phyloP scores from a whole-genome alignment of 2,329 filamentous ascomycete species.

The Lasiodiplodia theobromae region DNA sequence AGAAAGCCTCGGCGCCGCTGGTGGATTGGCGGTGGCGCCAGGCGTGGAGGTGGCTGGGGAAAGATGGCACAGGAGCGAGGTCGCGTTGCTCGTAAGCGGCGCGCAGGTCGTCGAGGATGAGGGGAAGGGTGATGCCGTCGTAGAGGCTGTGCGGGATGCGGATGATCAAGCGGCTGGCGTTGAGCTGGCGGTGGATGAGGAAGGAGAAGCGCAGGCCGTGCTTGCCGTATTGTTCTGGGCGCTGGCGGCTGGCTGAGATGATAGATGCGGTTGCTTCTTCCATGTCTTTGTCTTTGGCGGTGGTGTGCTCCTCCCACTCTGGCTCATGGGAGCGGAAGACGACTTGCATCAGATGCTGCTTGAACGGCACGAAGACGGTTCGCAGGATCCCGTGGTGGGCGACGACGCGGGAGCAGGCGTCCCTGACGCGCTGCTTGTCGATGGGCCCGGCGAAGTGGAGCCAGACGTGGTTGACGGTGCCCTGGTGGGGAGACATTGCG shows the following conservation, averaged over 20 bases:
- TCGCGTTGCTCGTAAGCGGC: conserved; percentile 56
- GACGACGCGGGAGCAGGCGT: conserved; percentile 64
- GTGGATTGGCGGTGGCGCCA: conserved; percentile 60
- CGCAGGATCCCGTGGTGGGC: conserved; percentile 68
- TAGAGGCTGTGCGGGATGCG: conserved; percentile 74
- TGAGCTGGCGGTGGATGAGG: conserved; percentile 51
- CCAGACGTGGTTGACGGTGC: conserved; percentile 69
- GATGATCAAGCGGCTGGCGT: conserved; percentile 58
- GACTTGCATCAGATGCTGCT: conserved; percentile 57
- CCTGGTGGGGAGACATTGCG: conserved; percentile 65
- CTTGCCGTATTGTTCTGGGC: conserved; percentile 64
- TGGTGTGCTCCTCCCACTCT: conserved; percentile 51
- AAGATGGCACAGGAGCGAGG: conserved; percentile 44
- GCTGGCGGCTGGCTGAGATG: conserved; percentile 63
- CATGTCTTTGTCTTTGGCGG: conserved; percentile 53
- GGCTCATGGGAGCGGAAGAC: conserved; percentile 63
- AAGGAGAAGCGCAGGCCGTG: conserved; percentile 63
- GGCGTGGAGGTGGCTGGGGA: conserved; percentile 55
- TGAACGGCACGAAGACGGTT: conserved; percentile 66
- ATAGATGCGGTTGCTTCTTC: conserved; percentile 61
- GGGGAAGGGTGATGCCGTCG: conserved; percentile 70
- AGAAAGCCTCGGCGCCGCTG: conserved; percentile 68
- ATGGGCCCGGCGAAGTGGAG: conserved; percentile 65
- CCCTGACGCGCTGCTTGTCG: conserved; percentile 57
- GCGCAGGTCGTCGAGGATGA: conserved; percentile 67